Evolutionary conservation across 352 stramenopile species (phyloP).

Genomic region (Pythium diclinum): DNA sequence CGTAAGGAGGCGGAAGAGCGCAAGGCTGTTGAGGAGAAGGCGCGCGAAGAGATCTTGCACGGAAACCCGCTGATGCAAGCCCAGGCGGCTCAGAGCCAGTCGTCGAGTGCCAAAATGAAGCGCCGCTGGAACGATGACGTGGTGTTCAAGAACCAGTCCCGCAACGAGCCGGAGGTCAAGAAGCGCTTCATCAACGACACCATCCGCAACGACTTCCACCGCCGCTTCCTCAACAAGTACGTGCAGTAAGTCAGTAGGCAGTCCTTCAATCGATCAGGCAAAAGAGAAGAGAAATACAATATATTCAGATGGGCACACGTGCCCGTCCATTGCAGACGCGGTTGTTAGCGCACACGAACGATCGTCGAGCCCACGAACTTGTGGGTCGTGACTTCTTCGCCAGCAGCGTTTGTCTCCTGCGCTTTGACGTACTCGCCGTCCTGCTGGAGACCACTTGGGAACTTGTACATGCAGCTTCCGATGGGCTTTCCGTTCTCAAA

Average conservation of each 20-base stretch:
- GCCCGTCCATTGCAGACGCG: neutral
- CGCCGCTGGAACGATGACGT: conserved; percentile 99
- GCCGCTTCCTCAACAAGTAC: conserved; percentile 98
- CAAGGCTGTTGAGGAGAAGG: conserved; percentile 71
- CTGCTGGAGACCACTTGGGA: conserved; percentile 83
- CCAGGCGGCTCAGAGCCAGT: conserved; percentile 20
- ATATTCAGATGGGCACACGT: neutral
- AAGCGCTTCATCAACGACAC: conserved; percentile 99
- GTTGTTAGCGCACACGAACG: conserved; percentile 58
- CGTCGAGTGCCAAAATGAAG: conserved; percentile 82
- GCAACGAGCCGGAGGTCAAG: conserved; percentile 92
- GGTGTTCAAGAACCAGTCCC: conserved; percentile 98
- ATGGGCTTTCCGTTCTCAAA: conserved; percentile 88
- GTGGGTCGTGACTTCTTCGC: conserved; percentile 50
- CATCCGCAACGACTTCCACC: conserved; percentile 99
- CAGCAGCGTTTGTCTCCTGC: conserved; percentile 38
- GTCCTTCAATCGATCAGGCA: neutral
- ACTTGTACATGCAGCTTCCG: conserved; percentile 85
- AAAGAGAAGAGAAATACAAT: neutral
- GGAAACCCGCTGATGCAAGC: conserved; percentile 91
- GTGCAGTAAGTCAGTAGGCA: conserved; percentile 51
- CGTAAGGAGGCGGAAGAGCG: conserved; percentile 89
- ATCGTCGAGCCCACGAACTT: conserved; percentile 73
- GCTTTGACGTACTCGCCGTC: conserved; percentile 80
- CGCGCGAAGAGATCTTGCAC: conserved; percentile 91